Evolutionary conservation across 2,329 filamentous ascomycete genomes (phyloP).

Genomic region (Phialophora macrospora): DNA sequence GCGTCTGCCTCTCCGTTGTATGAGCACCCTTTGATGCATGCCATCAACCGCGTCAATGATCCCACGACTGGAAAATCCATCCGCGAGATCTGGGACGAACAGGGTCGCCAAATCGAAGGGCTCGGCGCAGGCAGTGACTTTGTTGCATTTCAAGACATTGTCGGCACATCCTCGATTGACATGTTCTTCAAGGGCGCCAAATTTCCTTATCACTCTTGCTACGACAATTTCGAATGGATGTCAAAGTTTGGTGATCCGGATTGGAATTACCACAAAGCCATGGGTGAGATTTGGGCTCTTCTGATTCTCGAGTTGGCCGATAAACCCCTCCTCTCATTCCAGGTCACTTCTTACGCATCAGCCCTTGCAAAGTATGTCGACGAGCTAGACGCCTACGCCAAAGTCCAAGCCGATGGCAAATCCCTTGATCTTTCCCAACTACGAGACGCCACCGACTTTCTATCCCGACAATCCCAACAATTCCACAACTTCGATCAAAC

Average conservation of each 20-base stretch:
- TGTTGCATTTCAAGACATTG: constrained; percentile 87
- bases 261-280: constrained; percentile 77
- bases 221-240: constrained; percentile 91
- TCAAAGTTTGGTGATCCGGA: constrained; percentile 76
- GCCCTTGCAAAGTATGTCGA: constrained; percentile 68
- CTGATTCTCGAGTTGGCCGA: constrained; percentile 86
- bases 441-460: constrained; percentile 64
- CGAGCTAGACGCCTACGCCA: constrained; percentile 69
- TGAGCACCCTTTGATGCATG: constrained; percentile 70
- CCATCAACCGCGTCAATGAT: constrained; percentile 75
- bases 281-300: constrained; percentile 79
- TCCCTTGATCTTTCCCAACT: constrained; percentile 63
- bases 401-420: constrained; percentile 46
- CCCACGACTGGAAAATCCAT: constrained; percentile 66
- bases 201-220: constrained; percentile 79
- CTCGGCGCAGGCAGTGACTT: constrained; percentile 81
- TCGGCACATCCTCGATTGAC: constrained; percentile 85
- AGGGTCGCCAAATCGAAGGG: constrained; percentile 65
- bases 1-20: constrained; percentile 83
- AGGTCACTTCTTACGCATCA: constrained; percentile 73
- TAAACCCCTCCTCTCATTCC: constrained; percentile 79
- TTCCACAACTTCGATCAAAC: constrained; percentile 76
- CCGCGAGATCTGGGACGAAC: constrained; percentile 74
- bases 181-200: constrained; percentile 73
- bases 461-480: constrained; percentile 63